Base-by-base conservation (phyloP, 1,284 basidiomycete species). In the Meripilus lineatus region DNA sequence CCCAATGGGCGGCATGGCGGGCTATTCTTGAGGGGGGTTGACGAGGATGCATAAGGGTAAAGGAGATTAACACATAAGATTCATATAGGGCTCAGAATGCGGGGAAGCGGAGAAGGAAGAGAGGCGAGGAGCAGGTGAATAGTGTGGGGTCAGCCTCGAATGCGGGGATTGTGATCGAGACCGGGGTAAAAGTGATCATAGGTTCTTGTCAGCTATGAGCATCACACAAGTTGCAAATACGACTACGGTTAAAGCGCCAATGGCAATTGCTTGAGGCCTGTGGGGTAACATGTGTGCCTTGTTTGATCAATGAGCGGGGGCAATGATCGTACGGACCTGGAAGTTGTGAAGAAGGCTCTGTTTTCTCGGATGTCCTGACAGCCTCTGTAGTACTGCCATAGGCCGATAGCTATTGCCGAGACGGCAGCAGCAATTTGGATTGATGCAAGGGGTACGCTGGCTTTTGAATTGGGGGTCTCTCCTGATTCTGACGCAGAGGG, bases 321-420 rank as follows among this genome's bases (percentile, higher is more conserved):
- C 39, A 44, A 26, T 43, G 32, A 46, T 45, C 28, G 35, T 38
- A 67, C 77, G 58, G 54, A 85, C 84, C 77, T 79, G 33, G 72
- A 69, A 7, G 70, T 72, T 37, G 63, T 63, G 35, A 85, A 58
- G 56, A 87, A 85, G 2, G 81, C 79, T 49, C 73, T 70, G 62
- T 73, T 68, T 44, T 68, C 65, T 42, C 72, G 65, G 52, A 86
- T 59, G 56, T 81, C 80, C 54, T 67, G 63, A 40, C 70, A 75
- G 3, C 77, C 76, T 45, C 65, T 70, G 47, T 74, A 71, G 51
- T 84, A 87, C 61, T 83, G 80, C 76, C 76, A 84, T 22, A 68
- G 49, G 0, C 81, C 83, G 2, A 74, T 79, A 7, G 57, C 60
- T 15, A 86, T 69, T 14, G 74, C 72, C n/a, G 67, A 63, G 11